Evolutionary conservation across 2,329 filamentous ascomycete species (phyloP), one percentile per base, ranked within the genome.

Genomic region (Fusarium sp.): DNA sequence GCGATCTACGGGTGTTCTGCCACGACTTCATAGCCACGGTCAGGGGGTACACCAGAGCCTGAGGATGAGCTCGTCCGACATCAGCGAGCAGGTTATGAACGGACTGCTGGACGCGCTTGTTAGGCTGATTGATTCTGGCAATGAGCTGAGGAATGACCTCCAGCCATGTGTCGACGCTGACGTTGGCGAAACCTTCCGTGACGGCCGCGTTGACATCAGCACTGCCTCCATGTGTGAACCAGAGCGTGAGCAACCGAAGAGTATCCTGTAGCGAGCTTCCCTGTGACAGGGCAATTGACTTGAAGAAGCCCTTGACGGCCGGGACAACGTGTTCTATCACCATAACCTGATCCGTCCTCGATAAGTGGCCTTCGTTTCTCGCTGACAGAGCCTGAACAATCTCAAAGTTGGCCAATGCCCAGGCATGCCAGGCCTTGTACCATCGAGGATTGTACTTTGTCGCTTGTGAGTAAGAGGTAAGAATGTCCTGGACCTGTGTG

Each of bases 341-440:
- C 78, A 94, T 90, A 59, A 89, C 88, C 43, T 91, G 90, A 66
- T 93, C 93, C 1, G 80, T 77, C 35, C 80, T 75, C 1, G 79
- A 79, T 20, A 84, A 43, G 54, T 82, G 83, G 43, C 90, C 87
- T 72, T 93, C 93, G 17, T 88, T 88, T 66, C 91, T 89, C 25
- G 92, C 88, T 10, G 92, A 90, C 66, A 97, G 86, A 0, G 93
- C 91, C 77, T 97, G 97, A 40, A 98, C 95, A 66, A 99, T 97
- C 84, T 99, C 96, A 79, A 99, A 99, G 83, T 99, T 99, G 63
- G 97, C 96, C 72, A 99, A 85, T 12, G 97, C 97, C 96, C 97
- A 99, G 0, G 97, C 94, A 83, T 99, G 97, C 97, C 97, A 99
- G 9, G 97, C 97, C 84, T 99, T 99, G 86, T 99, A 99, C 91